These are phyloP conservation scores for Gastrolobium bilobum DNA, from an alignment of 306 rosid species.

Conservation along the genomic window DNA sequence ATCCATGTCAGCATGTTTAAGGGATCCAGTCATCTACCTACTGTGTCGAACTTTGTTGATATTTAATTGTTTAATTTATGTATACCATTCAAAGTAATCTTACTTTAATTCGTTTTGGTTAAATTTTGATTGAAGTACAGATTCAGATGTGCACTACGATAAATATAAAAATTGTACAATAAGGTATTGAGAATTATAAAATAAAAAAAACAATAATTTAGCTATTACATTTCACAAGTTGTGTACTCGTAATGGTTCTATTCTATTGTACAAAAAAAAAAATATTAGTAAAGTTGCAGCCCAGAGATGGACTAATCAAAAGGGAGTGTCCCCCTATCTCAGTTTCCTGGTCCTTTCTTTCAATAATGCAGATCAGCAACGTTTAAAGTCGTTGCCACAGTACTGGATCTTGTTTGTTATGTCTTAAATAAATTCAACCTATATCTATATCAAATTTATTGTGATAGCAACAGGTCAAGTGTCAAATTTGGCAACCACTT, in stretches of 20 bases:
- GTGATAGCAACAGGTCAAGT: conserved; percentile 42
- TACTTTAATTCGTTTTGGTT: too few relatives aligned
- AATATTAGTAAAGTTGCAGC: conserved; percentile 30
- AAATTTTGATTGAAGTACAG: too few relatives aligned
- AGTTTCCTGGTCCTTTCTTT: conserved; percentile 45
- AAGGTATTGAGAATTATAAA: too few relatives aligned
- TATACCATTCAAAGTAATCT: too few relatives aligned
- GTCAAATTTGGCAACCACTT: conserved; percentile 60
- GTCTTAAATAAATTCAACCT: conserved; percentile 27
- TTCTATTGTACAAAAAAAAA: background rate
- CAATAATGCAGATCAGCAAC: conserved; percentile 41
- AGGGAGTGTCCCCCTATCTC: conserved; percentile 24
- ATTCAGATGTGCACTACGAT: too few relatives aligned
- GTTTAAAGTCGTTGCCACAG: conserved; percentile 28
- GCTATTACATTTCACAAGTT: background rate
- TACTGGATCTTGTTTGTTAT: conserved; percentile 5
- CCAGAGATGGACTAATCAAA: conserved; percentile 39
- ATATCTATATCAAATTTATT: background rate
- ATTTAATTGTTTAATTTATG: too few relatives aligned
- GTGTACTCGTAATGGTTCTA: background rate
- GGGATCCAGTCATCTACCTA: too few relatives aligned
- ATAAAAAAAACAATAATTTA: too few relatives aligned
- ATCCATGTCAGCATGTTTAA: too few relatives aligned
- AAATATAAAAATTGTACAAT: too few relatives aligned
- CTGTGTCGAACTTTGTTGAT: too few relatives aligned